phyloP scores from a whole-genome alignment of 129 eudicot species.

The Flaveria sonorensis region DNA sequence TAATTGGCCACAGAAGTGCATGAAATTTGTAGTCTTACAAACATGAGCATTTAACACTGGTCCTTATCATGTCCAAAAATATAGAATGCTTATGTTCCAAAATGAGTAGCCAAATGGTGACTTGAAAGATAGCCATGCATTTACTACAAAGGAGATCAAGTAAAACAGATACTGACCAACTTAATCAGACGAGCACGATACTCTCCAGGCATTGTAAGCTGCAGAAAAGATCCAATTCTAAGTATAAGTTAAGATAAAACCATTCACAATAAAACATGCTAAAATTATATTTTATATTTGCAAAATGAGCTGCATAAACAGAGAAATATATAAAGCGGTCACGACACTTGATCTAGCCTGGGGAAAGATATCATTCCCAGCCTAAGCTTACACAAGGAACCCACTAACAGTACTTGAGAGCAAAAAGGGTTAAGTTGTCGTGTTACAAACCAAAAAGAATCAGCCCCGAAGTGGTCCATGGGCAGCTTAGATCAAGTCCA shows the following conservation, averaged over 20 bases:
- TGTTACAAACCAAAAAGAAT: not conserved
- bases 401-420: conserved; percentile 1
- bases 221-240: conserved; percentile 33
- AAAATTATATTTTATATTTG: conserved; percentile 6
- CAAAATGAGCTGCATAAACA: conserved; percentile 13
- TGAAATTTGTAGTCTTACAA: conserved; percentile 1
- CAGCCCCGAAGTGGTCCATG: not conserved
- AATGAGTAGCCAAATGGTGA: conserved; percentile 2
- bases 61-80: conserved; percentile 9
- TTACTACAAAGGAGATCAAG: conserved; percentile 14
- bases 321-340: not conserved
- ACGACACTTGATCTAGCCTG: not conserved
- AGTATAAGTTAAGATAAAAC: conserved; percentile 21
- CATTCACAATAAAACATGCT: conserved; percentile 19
- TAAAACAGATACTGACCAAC: conserved; percentile 53
- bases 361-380: not conserved
- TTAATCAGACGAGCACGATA: conserved; percentile 79
- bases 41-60: conserved; percentile 7
- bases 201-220: conserved; percentile 84
- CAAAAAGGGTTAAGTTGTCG: not conserved
- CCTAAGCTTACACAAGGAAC: not conserved
- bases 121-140: conserved; percentile 23
- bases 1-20: not conserved
- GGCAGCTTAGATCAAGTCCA: not conserved
- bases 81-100: conserved; percentile 11